Conservation (phyloP, 192 early-diverging fungal species). For the Backusella tarrabulga region DNA sequence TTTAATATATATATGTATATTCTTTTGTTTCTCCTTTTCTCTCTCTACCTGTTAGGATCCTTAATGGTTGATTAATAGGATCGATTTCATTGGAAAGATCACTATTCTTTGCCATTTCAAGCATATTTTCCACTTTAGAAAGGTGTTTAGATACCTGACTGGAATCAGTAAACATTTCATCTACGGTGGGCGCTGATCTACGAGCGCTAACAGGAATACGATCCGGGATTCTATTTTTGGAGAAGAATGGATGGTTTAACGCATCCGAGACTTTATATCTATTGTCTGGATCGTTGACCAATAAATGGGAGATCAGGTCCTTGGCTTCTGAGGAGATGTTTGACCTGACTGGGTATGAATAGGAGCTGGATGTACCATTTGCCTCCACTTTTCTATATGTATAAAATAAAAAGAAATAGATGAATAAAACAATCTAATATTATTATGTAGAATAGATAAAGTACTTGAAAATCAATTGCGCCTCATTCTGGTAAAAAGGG, state of each 20-base stretch:
- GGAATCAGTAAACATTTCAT: not conserved
- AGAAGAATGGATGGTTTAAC: not conserved
- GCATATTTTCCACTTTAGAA: not conserved
- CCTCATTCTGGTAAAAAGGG: slow-evolving; percentile 85
- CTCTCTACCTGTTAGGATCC: not conserved
- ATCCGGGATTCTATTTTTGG: not conserved
- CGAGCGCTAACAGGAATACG: not conserved
- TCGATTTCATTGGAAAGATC: not conserved
- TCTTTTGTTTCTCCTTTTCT: not conserved
- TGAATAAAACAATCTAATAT: not conserved
- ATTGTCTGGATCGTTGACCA: slow-evolving; percentile 64
- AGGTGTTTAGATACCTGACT: not conserved
- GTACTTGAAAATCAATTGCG: slow-evolving; percentile 75
- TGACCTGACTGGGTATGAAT: slow-evolving; percentile 49
- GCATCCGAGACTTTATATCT: not conserved
- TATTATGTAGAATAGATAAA: not conserved
- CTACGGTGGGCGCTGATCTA: not conserved
- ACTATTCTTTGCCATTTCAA: not conserved
- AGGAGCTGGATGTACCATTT: slow-evolving; percentile 58
- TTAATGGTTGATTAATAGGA: slow-evolving; percentile 2
- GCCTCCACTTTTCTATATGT: slow-evolving; percentile 60
- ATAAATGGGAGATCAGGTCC: slow-evolving; percentile 64
- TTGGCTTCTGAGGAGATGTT: slow-evolving; percentile 59
- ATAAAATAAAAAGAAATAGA: not conserved
- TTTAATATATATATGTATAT: not conserved